Base-by-base conservation (phyloP, 805 yeast species). In the Citeromyces matritensis region DNA sequence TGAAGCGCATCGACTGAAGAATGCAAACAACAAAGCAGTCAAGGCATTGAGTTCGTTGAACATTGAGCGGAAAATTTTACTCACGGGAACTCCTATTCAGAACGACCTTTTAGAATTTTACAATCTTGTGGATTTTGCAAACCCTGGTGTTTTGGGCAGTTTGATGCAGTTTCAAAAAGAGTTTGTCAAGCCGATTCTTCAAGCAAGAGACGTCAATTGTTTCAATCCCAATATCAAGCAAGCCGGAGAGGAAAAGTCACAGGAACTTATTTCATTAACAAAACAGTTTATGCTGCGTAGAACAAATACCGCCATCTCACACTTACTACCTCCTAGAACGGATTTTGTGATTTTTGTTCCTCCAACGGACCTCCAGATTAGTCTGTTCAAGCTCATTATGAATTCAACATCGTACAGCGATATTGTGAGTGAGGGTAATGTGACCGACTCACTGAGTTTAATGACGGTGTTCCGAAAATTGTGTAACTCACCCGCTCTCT, bases 81-180 rank as follows among this genome's bases (percentile, higher is more conserved):
- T 91, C 5, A 72, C 94, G 0, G 98, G 95, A 0, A 84, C 95
- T 0, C 95, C 95, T 0, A 83, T 91, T 24, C 98, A 91, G 47
- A 91, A 91, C 52, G 95, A 91, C 49, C 63, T 91, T 30, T 57
- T 56, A 3, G 98, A 91, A 47, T 88, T 82, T 48, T 83, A 60
- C 51, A 75, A 79, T 7, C 71, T 91, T 42, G 69, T 78, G 5
- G 79, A 84, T 44, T 88, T 88, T 47, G 58, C 84, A 9, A 85
- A 84, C 43, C 95, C 95, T 0, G 88, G 86, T 0, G 56, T 80
- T 1, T 56, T 91, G 15, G 95, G 95, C 0, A 49, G 41, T 33
- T 65, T 67, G 35, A 58, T 65, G 15, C 50, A 56, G 2, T 69
- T 81, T 46, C 81, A 76, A 42, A 68, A 64, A 38, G 60, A 60